Conservation (phyloP, 768 basidiomycete genomes). For the Clavaria fumosa region DNA sequence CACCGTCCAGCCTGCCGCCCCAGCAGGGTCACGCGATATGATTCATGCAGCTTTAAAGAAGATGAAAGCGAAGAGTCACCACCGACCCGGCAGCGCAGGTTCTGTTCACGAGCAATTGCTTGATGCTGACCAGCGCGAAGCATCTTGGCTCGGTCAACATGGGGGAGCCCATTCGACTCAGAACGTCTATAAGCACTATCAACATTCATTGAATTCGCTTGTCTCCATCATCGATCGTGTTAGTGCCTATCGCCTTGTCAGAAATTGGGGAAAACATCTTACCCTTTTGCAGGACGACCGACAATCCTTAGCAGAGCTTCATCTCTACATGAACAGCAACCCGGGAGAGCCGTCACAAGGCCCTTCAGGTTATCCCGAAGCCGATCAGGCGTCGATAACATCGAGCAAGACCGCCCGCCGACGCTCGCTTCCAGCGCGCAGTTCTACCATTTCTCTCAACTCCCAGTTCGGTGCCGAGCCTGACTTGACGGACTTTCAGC, state of each 20-base stretch:
- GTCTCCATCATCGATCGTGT: conserved; percentile 69
- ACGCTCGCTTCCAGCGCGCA: conserved; percentile 49
- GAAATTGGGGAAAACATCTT: too few relatives aligned
- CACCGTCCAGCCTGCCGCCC: too few relatives aligned
- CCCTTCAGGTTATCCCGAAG: conserved; percentile 11
- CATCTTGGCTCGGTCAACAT: too few relatives aligned
- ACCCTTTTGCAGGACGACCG: conserved; percentile 55
- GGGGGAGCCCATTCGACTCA: too few relatives aligned
- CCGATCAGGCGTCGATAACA: conserved; percentile 21
- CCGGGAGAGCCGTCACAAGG: conserved; percentile 14
- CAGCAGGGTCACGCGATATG: too few relatives aligned
- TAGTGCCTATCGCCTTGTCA: conserved; percentile 21
- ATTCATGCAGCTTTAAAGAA: conserved; percentile 18
- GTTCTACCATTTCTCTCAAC: conserved; percentile 43
- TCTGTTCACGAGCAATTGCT: conserved; percentile 39
- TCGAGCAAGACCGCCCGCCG: conserved; percentile 47
- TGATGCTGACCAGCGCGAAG: too few relatives aligned
- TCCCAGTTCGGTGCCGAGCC: conserved; percentile 36
- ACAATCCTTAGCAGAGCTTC: conserved; percentile 57
- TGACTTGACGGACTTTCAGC: conserved; percentile 44
- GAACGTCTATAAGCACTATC: conserved; percentile 56
- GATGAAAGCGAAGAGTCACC: conserved; percentile 25
- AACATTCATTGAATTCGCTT: conserved; percentile 69
- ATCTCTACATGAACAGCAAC: conserved; percentile 42
- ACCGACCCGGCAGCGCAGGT: conserved; percentile 48